Percentiles rank a stretch among this genome's conserved stretches.
phyloP scores from a whole-genome alignment of 129 eudicot species.

The Ambrosia trifida region DNA sequence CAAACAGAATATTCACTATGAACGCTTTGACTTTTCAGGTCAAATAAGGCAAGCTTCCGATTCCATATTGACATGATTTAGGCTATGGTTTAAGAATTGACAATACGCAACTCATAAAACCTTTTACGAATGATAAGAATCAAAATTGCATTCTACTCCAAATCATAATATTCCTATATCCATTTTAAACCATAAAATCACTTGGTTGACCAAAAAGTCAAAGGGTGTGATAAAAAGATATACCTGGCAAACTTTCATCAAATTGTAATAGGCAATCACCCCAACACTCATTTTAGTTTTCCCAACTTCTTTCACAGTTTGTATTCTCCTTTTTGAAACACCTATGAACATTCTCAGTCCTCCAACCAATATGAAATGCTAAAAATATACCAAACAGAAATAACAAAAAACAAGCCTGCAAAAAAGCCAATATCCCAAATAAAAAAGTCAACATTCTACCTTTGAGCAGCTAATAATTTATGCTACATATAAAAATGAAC shows the following conservation, averaged over 20 bases:
- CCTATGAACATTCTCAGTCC: constrained; percentile 81
- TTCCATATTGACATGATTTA: background rate
- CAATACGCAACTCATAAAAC: background rate
- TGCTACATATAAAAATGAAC: background rate
- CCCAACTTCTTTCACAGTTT: constrained; percentile 45
- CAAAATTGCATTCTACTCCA: background rate
- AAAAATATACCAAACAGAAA: constrained; percentile 11
- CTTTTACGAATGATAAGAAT: background rate
- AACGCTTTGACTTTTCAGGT: background rate
- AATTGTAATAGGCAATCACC: constrained; percentile 66
- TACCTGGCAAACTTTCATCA: constrained; percentile 92
- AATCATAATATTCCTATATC: background rate
- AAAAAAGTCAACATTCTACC: background rate
- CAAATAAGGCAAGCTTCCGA: background rate
- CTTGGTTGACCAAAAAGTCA: constrained; percentile 19
- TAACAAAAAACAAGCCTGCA: constrained; percentile 30
- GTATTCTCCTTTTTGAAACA: constrained; percentile 48
- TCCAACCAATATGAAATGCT: constrained; percentile 36
- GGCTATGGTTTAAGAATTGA: background rate
- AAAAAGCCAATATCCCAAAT: constrained; percentile 7
- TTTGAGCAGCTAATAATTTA: constrained; percentile 11
- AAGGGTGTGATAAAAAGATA: constrained; percentile 9
- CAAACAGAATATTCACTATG: background rate
- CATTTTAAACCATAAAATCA: background rate
- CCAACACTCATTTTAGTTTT: constrained; percentile 71